A percentile compares a stretch with the other conserved stretches of the same genome.
phyloP scores from a whole-genome alignment of 345 rosid species.

The Cardamine chenopodiifolia region DNA sequence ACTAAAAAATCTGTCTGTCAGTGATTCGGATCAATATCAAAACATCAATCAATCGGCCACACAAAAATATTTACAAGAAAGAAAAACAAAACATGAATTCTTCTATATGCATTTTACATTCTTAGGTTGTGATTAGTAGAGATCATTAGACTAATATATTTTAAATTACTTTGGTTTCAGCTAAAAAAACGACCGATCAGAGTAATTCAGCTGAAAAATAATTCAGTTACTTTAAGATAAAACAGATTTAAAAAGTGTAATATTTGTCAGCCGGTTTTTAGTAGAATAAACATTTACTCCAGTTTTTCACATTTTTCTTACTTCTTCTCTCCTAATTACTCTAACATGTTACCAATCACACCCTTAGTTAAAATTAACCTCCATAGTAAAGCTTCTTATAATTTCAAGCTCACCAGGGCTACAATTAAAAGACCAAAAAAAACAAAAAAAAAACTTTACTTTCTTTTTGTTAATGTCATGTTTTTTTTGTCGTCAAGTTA shows the following conservation, averaged over 20 bases:
- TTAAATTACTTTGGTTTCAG: too few relatives aligned
- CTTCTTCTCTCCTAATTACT: too few relatives aligned
- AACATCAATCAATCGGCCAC: slow-evolving; percentile 35
- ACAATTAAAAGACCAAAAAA: neutral
- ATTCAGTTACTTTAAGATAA: too few relatives aligned
- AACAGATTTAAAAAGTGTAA: too few relatives aligned
- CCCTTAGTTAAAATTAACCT: slow-evolving; percentile 10
- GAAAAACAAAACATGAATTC: slow-evolving; percentile 20
- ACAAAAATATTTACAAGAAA: neutral
- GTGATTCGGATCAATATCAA: slow-evolving; percentile 29
- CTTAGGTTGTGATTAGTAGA: neutral
- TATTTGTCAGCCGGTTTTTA: too few relatives aligned
- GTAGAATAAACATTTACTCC: too few relatives aligned
- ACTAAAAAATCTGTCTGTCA: slow-evolving; percentile 25
- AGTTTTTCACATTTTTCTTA: too few relatives aligned
- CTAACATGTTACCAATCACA: neutral
- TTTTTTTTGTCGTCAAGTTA: too few relatives aligned
- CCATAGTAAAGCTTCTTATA: slow-evolving; percentile 35
- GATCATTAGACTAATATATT: too few relatives aligned
- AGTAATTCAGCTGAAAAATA: too few relatives aligned
- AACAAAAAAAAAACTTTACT: neutral
- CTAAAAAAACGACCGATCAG: too few relatives aligned
- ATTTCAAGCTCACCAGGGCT: slow-evolving; percentile 31
- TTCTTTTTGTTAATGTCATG: slow-evolving; percentile 17
- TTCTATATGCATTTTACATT: slow-evolving; percentile 34